These are phyloP conservation scores for Euphorbia celastroides DNA, from an alignment of 441 rosid species.

Conservation along the genomic window DNA sequence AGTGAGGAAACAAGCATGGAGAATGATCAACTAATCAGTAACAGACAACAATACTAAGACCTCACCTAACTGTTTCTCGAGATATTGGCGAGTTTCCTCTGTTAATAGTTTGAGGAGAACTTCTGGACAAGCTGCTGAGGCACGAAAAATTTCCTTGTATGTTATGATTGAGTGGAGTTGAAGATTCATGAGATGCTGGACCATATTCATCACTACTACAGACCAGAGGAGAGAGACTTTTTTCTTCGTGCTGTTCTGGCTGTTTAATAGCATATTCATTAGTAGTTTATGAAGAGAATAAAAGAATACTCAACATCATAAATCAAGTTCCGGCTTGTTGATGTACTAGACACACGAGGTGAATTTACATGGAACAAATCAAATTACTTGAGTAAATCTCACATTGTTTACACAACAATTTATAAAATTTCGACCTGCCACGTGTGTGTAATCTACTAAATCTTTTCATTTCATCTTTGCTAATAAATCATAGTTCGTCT, in stretches of 20 bases:
- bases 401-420: not conserved
- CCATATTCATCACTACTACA: constrained; percentile 26
- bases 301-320: constrained; percentile 13
- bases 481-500: not conserved
- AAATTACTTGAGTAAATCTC: not conserved
- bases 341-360: not conserved
- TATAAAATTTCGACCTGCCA: not conserved
- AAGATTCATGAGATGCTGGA: constrained; percentile 33
- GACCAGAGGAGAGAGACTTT: constrained; percentile 26
- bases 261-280: not conserved
- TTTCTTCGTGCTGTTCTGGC: constrained; percentile 28
- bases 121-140: constrained; percentile 37
- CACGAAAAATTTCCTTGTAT: constrained; percentile 26
- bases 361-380: not conserved
- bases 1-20: constrained; percentile 12
- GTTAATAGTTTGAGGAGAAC: constrained; percentile 25
- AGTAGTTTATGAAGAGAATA: not conserved
- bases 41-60: constrained; percentile 7
- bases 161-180: constrained; percentile 38
- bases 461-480: not conserved
- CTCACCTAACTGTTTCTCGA: constrained; percentile 34
- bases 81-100: constrained; percentile 30
- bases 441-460: not conserved
- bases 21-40: constrained; percentile 14
- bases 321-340: constrained; percentile 2